Base-by-base conservation (phyloP, 2,329 filamentous ascomycete genomes). In the Alternaria sp. region DNA sequence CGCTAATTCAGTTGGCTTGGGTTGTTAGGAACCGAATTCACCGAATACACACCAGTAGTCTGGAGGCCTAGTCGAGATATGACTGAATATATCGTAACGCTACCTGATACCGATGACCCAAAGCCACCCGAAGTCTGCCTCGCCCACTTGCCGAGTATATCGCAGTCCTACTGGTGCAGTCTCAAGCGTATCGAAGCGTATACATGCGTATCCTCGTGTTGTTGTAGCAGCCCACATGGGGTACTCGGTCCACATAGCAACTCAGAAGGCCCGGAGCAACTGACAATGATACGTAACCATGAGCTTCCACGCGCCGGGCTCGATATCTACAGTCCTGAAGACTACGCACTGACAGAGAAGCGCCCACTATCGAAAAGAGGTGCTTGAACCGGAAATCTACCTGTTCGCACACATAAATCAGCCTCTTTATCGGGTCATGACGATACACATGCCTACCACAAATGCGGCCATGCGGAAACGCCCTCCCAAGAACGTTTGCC, bases 381-480 rank as follows among this genome's bases (percentile, higher is more conserved):
- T 30, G 28, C 17, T 21, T 32, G 25, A n/a, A 21, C 40, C 40
- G 17, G 15, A 45, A 40, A 21, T 30, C 25, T 49, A 50, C 51
- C 44, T 47, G 15, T 28, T 25, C 15, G 15, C 11, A 47, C 43
- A 59, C 9, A 11, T 2, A n/a, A 28, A 8, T 55, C 17, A 49
- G 43, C 23, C 17, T 46, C 15, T 45, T 13, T 8, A n/a, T 30
- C 40, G n/a, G 17, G 21, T 9, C 40, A 23, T 21, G 15, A 19
- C 17, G 25, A 21, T 28, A 17, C 47, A 17, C 17, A 26, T 26
- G 25, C 43, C 13, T 21, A 73, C 72, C 68, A 74, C 28, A 72
- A 28, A 50, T 71, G 59, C 26, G 68, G 54, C 71, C 71, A 73
- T n/a, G 70, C 56, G 1, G 68, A 69, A 17, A 65, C 47, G 12